phyloP scores from a whole-genome alignment of 1,284 basidiomycete species.

The Boletus mariae region DNA sequence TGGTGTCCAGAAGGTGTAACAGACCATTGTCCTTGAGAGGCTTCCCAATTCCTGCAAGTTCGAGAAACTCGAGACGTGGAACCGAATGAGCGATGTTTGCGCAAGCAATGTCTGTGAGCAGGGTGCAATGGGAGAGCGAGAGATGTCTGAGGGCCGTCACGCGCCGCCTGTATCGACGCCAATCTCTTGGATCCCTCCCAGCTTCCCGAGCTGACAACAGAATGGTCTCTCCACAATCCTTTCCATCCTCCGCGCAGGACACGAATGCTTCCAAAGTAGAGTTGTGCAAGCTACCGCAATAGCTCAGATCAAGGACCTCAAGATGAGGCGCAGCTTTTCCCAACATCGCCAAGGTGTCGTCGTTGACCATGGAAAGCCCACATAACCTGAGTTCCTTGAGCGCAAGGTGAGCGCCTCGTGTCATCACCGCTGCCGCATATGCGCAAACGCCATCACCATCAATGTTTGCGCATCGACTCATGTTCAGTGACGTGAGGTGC shows the following conservation, averaged over 20 bases:
- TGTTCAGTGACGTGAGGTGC: constrained; percentile 59
- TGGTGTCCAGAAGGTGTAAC: constrained; percentile 66
- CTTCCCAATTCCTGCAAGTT: constrained; percentile 75
- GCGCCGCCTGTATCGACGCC: constrained; percentile 52
- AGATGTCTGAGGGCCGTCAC: constrained; percentile 76
- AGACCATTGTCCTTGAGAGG: constrained; percentile 69
- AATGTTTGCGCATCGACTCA: constrained; percentile 71
- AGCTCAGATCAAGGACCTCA: constrained; percentile 80
- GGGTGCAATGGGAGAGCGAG: constrained; percentile 68
- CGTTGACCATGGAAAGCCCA: constrained; percentile 59
- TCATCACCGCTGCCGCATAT: constrained; percentile 41
- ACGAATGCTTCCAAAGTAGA: constrained; percentile 72
- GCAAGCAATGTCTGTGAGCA: constrained; percentile 73
- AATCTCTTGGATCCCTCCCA: constrained; percentile 55
- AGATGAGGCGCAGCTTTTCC: constrained; percentile 67
- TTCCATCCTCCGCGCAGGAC: constrained; percentile 44
- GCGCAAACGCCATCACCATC: constrained; percentile 58
- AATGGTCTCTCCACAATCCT: constrained; percentile 38
- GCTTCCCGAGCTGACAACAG: constrained; percentile 59
- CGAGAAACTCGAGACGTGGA: constrained; percentile 76
- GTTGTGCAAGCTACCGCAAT: constrained; percentile 68
- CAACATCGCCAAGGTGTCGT: constrained; percentile 56
- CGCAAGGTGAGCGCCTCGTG: constrained; percentile 43
- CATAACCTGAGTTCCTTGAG: constrained; percentile 62
- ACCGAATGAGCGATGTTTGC: constrained; percentile 68